Evolutionary conservation across 2,329 filamentous ascomycete genomes (phyloP), one percentile per base, ranked within the genome.

Genomic region (Aspergillus thermomutatus): DNA sequence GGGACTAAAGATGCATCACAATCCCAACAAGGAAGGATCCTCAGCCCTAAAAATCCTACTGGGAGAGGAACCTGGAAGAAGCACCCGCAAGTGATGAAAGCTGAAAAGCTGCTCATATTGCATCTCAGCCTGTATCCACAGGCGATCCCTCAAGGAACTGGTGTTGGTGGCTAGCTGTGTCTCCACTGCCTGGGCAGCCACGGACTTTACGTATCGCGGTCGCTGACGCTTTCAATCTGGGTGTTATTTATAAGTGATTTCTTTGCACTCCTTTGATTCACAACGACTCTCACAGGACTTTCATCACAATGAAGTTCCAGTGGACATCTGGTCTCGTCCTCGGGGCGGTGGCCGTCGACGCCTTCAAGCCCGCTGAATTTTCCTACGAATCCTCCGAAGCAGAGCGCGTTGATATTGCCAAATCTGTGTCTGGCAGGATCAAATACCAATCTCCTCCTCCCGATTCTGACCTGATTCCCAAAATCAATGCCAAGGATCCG

Each of bases 281-380:
- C 9, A 9, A 4, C 10, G 1, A 21, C 19, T 21, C 40, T 21
- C n/a, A 10, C n/a, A 43, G n/a, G 19, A 21, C 25, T 37, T 46
- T 27, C 48, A 45, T 57, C 41, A 50, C 10, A 25, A 60, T 60
- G 57, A 60, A 57, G 52, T 37, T 55, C 31, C 54, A 55, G 25
- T 61, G 54, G 57, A 49, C 27, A 28, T 55, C 57, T 3, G 40
- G 57, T 25, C 46, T 59, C 31, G 46, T 57, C 34, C 26, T 61
- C 25, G 59, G 59, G 31, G 54, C 57, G 19, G 52, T 52, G 49
- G 54, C 55, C n/a, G 60, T 61, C n/a, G 57, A 55, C 37, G 60
- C 60, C 51, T 53, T 59, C 52, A 58, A 57, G 52, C 51, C 55
- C 14, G 43, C 58, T 14, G 50, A 56, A 19, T 60, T 54, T 40